A percentile compares a stretch with the other conserved stretches of the same genome.
These are phyloP conservation scores for Penicillium roqueforti DNA, from an alignment of 495 filamentous ascomycete genomes.

Conservation along the genomic window DNA sequence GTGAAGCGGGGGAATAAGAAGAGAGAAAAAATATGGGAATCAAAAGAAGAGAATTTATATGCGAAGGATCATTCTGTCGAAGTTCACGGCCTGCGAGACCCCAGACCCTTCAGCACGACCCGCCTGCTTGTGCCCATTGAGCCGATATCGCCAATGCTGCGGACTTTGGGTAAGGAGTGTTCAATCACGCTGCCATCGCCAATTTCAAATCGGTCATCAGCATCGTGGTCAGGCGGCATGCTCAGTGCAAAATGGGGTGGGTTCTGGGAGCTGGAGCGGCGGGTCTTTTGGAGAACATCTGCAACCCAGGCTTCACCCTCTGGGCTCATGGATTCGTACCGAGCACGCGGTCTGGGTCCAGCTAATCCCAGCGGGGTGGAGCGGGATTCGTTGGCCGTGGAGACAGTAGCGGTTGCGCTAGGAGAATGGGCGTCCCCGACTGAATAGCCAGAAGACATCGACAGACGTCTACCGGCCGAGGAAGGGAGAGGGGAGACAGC, in stretches of 20 bases:
- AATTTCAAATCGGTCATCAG: conserved; percentile 4
- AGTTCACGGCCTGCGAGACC: conserved; percentile 19
- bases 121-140: conserved; percentile 36
- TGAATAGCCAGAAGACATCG: conserved; percentile 38
- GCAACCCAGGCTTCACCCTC: conserved; percentile 52
- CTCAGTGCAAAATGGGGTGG: conserved; percentile 18
- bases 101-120: conserved; percentile 36
- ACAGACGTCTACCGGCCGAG: conserved; percentile 31
- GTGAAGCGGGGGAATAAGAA: neutral
- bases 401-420: conserved; percentile 12
- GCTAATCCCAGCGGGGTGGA: conserved; percentile 45
- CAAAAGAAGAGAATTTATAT: neutral
- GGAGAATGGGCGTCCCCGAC: conserved; percentile 26
- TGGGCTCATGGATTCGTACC: conserved; percentile 44
- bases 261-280: conserved; percentile 34
- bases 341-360: conserved; percentile 44
- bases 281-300: conserved; percentile 43
- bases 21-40: neutral
- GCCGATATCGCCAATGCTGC: conserved; percentile 43
- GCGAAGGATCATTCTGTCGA: neutral
- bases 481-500: conserved; percentile 18
- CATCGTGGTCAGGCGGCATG: conserved; percentile 3
- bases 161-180: conserved; percentile 28
- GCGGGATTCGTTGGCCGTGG: conserved; percentile 14
- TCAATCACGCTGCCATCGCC: conserved; percentile 4